These are phyloP conservation scores for Ogataea nitratoaversa DNA, from an alignment of 805 yeast species.

Conservation along the genomic window DNA sequence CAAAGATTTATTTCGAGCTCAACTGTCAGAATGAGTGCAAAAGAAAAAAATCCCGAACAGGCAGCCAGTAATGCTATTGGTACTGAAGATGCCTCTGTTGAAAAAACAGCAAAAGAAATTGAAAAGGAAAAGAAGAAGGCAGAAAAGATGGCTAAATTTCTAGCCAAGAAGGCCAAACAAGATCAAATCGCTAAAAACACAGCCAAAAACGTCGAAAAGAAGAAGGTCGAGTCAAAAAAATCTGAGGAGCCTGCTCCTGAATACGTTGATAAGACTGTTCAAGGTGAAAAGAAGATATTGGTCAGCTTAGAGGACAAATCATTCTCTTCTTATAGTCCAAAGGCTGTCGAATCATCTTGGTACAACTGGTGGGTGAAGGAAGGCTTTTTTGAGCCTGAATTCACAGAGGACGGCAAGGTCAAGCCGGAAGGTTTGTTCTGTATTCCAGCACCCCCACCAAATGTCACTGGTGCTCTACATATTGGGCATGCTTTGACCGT, in stretches of 20 bases:
- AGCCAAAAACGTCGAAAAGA: conserved; percentile 39
- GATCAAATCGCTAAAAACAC: conserved; percentile 50
- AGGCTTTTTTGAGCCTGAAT: conserved; percentile 86
- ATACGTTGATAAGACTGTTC: conserved; percentile 74
- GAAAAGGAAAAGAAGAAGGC: conserved; percentile 63
- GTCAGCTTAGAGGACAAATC: conserved; percentile 89
- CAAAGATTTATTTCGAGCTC: conserved; percentile 10
- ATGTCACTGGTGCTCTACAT: conserved; percentile 97
- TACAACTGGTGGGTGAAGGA: conserved; percentile 93
- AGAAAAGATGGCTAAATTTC: conserved; percentile 55
- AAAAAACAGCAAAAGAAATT: conserved; percentile 62
- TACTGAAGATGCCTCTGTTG: conserved; percentile 49
- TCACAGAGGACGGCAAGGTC: conserved; percentile 64
- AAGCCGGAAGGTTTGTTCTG: conserved; percentile 82
- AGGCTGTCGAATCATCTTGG: conserved; percentile 94
- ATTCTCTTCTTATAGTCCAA: conserved; percentile 89
- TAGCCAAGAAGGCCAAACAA: conserved; percentile 77
- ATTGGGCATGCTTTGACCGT: conserved; percentile 98
- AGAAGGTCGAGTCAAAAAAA: conserved; percentile 68
- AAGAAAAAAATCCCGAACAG: conserved; percentile 14
- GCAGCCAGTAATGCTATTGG: conserved; percentile 14
- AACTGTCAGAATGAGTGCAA: conserved; percentile 23
- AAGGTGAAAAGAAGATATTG: conserved; percentile 88
- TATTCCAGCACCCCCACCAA: conserved; percentile 99
- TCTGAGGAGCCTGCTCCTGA: conserved; percentile 76